Evolutionary conservation across 2,329 filamentous ascomycete genomes (phyloP), one percentile per base, ranked within the genome.

Genomic region (Clarireedia hainanense): DNA sequence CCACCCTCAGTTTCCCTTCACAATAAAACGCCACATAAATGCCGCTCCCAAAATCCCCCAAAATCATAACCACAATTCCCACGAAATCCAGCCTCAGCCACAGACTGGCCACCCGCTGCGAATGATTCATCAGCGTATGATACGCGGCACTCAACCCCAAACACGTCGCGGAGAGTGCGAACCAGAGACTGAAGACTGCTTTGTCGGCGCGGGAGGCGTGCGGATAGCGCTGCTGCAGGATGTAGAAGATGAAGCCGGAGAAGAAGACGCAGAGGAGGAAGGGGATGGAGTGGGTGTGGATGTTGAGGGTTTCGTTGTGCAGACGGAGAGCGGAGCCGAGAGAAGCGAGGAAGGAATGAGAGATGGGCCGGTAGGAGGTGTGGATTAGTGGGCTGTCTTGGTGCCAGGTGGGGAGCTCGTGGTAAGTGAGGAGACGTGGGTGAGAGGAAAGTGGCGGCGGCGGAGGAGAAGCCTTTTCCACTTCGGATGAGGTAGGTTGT

Each of bases 51-150:
- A 56, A 51, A 46, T 56, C 34, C 7, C 53, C 53, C 39, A 56
- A 52, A 36, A 47, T 56, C n/a, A 43, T 34, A 1, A 56, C 5
- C 2, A 56, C 53, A 20, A 56, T 56, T 6, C 53, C 53, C 5
- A 43, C 34, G 40, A 51, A 56, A 46, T 56, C 53, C n/a, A 56
- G 37, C n/a, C 24, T n/a, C 7, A 56, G 14, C 53, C 53, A 56
- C 9, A 51, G 2, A 15, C 48, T 6, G 39, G 27, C 30, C 3
- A 24, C 10, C 4, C 6, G 5, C 9, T 39, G 23, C 5, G 37
- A 54, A 56, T 56, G 53, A 46, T 56, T 56, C 53, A 56, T 37
- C 20, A 56, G 20, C 0, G 47, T 56, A 34, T 56, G 53, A 51
- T 45, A 56, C 3, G 17, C 48, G 1, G 49, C 34, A 23, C 53